Percentiles rank a stretch among this genome's conserved stretches.
Evolutionary conservation across 1,139 yeast genomes (phyloP).

Genomic region (Lodderomyces beijingensis): DNA sequence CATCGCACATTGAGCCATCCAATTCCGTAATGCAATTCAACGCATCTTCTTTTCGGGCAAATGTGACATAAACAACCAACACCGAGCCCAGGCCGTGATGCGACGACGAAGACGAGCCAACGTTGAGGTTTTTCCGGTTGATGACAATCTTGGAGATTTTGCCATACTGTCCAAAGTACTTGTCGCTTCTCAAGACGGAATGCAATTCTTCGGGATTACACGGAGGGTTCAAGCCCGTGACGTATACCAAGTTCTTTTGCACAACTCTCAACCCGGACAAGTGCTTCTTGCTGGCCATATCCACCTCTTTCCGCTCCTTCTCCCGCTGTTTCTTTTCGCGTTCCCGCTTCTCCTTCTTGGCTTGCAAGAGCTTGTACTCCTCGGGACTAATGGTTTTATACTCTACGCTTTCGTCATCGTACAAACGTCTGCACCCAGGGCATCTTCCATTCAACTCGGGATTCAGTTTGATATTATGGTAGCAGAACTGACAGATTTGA

Average conservation of each 20-base stretch:
- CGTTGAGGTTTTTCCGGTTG: constrained; percentile 63
- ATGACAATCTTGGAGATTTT: constrained; percentile 91
- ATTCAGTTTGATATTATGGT: constrained; percentile 91
- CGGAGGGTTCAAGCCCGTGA: constrained; percentile 91
- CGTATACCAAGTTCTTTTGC: constrained; percentile 95
- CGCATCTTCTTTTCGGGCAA: constrained; percentile 90
- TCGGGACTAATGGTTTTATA: constrained; percentile 80
- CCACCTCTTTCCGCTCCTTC: constrained; percentile 88
- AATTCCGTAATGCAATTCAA: constrained; percentile 87
- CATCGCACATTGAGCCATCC: constrained; percentile 93
- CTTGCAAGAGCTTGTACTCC: constrained; percentile 75
- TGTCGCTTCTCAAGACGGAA: constrained; percentile 78
- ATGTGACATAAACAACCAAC: constrained; percentile 93
- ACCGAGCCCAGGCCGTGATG: constrained; percentile 61
- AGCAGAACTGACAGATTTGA: constrained; percentile 97
- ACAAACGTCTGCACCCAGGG: constrained; percentile 94
- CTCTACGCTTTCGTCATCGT: constrained; percentile 90
- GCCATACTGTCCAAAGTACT: constrained; percentile 97
- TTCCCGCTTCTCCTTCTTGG: constrained; percentile 75
- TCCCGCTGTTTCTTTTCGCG: constrained; percentile 85
- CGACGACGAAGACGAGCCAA: constrained; percentile 11
- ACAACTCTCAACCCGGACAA: constrained; percentile 96
- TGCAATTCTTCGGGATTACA: constrained; percentile 88
- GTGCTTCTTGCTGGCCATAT: constrained; percentile 84
- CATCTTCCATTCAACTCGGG: constrained; percentile 95